Conservation (phyloP, 164 flowering plant genomes). For the Stephania yunnanensis region DNA sequence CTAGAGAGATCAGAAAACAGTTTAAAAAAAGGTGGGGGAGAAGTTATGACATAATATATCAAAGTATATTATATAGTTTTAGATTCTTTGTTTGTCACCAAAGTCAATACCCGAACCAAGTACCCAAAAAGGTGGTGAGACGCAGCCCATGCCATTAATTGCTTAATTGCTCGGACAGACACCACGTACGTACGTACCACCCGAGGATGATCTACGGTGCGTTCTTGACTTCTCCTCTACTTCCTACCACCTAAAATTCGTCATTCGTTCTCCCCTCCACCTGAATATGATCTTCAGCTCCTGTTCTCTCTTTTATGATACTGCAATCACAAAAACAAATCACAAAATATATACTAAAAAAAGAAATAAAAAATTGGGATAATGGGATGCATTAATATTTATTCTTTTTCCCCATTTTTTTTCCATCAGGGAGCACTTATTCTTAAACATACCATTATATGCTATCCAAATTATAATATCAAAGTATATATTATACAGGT, state of each 20-base stretch:
- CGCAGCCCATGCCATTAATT: neutral
- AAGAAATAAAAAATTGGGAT: too few species aligned
- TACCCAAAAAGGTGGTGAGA: neutral
- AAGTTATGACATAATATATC: neutral
- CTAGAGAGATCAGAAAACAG: neutral
- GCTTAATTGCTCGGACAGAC: neutral
- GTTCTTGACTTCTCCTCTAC: neutral
- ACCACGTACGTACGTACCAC: neutral
- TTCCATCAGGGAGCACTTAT: too few species aligned
- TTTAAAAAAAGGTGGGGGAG: neutral
- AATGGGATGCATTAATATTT: too few species aligned
- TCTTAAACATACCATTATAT: too few species aligned
- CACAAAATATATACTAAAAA: too few species aligned
- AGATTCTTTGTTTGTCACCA: neutral
- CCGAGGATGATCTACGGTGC: neutral
- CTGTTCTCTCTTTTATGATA: neutral
- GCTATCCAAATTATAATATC: too few species aligned
- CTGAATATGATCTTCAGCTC: neutral
- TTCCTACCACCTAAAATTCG: neutral
- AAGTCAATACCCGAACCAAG: constrained; percentile 4
- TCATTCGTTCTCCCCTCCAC: neutral
- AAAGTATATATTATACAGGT: too few species aligned
- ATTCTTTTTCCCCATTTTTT: too few species aligned
- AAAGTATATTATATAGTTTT: neutral
- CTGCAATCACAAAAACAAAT: neutral